Evolutionary conservation across 805 yeast genomes (phyloP).

Genomic region (Yarrowia phangngaensis): DNA sequence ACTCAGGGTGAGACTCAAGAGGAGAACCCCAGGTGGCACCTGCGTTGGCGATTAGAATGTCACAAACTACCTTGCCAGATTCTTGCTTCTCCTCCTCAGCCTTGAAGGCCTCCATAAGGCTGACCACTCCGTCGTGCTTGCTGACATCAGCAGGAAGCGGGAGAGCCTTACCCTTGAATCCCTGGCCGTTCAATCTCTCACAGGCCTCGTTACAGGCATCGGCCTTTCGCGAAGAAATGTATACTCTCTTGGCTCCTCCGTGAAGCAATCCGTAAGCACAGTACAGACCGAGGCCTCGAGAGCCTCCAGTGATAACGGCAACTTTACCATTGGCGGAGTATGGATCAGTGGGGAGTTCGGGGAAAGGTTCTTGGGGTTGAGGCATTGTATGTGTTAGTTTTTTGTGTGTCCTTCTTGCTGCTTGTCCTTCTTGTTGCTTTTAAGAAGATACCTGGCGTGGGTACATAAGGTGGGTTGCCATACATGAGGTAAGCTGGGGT

Average conservation of each 20-base stretch:
- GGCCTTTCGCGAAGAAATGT: slow-evolving; percentile 61
- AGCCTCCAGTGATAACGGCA: slow-evolving; percentile 69
- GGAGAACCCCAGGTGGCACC: slow-evolving; percentile 78
- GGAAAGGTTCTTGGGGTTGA: slow-evolving; percentile 18
- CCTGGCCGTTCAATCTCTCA: slow-evolving; percentile 38
- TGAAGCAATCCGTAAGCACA: slow-evolving; percentile 61
- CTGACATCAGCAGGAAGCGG: slow-evolving; percentile 59
- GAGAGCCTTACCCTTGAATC: slow-evolving; percentile 39
- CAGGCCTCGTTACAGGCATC: slow-evolving; percentile 60
- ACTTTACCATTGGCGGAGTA: slow-evolving; percentile 47
- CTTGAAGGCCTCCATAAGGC: slow-evolving; percentile 39
- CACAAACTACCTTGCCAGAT: slow-evolving; percentile 39
- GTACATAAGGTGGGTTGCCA: too few relatives aligned
- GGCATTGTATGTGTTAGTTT: not conserved
- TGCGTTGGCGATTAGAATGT: slow-evolving; percentile 70
- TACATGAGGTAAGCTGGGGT: too few relatives aligned
- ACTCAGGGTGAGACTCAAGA: slow-evolving; percentile 55
- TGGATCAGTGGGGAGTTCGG: slow-evolving; percentile 40
- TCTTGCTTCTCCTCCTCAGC: slow-evolving; percentile 43
- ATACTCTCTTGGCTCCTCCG: slow-evolving; percentile 60
- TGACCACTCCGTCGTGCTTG: slow-evolving; percentile 46
- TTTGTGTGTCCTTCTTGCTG: too few relatives aligned
- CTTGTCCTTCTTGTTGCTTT: too few relatives aligned
- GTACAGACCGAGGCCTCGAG: slow-evolving; percentile 67
- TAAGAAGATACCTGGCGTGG: too few relatives aligned